A percentile compares a stretch with the other conserved stretches of the same genome.
phyloP scores from a whole-genome alignment of 2,329 filamentous ascomycete genomes.

The Neospermospora avenae region DNA sequence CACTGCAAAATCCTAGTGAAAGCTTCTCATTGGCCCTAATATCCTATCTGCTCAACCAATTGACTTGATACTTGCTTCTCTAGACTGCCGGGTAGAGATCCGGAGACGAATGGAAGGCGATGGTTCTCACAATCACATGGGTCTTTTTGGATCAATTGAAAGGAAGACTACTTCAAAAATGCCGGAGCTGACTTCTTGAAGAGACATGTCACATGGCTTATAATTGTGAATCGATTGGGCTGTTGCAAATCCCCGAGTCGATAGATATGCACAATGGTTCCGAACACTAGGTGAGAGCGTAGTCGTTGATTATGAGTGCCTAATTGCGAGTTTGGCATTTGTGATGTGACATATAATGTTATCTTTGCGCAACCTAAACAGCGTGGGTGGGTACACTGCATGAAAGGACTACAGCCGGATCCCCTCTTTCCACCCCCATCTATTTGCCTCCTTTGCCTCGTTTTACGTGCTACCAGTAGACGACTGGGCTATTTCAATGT shows the following conservation, averaged over 20 bases:
- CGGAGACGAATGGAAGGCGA: slow-evolving; percentile 2
- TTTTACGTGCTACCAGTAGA: not conserved
- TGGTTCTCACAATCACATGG: slow-evolving; percentile 6
- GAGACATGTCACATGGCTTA: not conserved
- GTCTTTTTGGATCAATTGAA: not conserved
- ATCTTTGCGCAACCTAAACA: not conserved
- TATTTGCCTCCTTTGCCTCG: not conserved
- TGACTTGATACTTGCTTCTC: slow-evolving; percentile 5
- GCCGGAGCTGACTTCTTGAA: not conserved
- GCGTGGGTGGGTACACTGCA: slow-evolving; percentile 1
- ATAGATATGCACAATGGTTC: not conserved
- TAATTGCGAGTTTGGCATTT: not conserved
- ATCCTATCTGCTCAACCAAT: slow-evolving; percentile 16
- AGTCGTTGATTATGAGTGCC: not conserved
- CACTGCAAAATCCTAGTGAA: slow-evolving; percentile 5
- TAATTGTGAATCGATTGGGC: not conserved
- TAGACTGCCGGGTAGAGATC: slow-evolving; percentile 6
- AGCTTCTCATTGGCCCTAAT: slow-evolving; percentile 5
- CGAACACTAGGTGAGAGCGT: not conserved
- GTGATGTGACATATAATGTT: slow-evolving; percentile 5
- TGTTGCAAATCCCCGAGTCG: too few relatives aligned
- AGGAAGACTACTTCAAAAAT: not conserved
- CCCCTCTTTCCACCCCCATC: not conserved
- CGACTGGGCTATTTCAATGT: not conserved
- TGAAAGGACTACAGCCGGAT: not conserved